Conservation (phyloP, 169 alveolate species). For the Perkinsus marinus region DNA sequence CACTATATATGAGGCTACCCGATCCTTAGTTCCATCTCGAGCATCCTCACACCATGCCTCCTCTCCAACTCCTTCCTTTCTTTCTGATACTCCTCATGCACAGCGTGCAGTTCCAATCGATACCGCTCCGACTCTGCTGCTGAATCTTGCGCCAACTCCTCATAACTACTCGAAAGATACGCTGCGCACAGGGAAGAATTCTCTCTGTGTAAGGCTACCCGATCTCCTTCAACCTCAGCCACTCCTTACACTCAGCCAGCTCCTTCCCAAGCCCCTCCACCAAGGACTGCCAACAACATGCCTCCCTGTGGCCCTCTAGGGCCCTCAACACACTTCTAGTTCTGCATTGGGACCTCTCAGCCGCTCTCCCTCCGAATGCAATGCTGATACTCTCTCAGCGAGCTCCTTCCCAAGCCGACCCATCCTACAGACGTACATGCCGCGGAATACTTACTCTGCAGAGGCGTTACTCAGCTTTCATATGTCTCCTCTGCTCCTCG, state of each 20-base stretch:
- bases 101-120: not conserved
- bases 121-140: not conserved
- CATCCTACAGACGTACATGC: not conserved
- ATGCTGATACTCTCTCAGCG: not conserved
- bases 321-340: not conserved
- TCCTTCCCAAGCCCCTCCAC: not conserved
- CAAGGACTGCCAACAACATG: not conserved
- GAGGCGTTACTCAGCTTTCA: not conserved
- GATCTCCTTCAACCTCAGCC: not conserved
- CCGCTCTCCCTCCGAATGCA: not conserved
- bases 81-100: not conserved
- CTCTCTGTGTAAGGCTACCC: not conserved
- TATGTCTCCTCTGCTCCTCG: not conserved
- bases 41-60: not conserved
- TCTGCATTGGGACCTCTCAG: not conserved
- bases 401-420: not conserved
- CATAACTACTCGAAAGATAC: not conserved
- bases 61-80: not conserved
- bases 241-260: not conserved
- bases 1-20: not conserved
- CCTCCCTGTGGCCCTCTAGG: not conserved
- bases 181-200: not conserved
- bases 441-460: not conserved
- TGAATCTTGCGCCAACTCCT: not conserved
- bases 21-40: not conserved